Percentiles rank a stretch among this genome's conserved stretches.
Evolutionary conservation across 768 basidiomycete species (phyloP).

Genomic region (Phlegmacium glaucopus): DNA sequence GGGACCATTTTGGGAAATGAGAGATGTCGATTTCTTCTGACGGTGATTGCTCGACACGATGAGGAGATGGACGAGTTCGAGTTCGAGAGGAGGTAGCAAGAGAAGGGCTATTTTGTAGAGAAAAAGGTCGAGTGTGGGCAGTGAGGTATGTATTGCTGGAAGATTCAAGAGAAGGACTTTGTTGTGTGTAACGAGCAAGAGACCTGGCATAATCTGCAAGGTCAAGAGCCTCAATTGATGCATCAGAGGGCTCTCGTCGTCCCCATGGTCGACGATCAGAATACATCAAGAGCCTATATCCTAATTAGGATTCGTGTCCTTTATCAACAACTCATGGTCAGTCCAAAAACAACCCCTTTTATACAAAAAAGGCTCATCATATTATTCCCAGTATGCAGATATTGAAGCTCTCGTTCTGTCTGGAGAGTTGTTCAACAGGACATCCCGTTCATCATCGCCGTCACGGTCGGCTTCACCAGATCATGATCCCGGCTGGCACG

Average conservation of each 20-base stretch:
- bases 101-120: conserved; percentile 40
- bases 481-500: conserved; percentile 46
- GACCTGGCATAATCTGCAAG: conserved; percentile 66
- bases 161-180: conserved; percentile 14
- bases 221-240: conserved; percentile 68
- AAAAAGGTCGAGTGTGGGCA: conserved; percentile 38
- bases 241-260: conserved; percentile 54
- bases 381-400: conserved; percentile 32
- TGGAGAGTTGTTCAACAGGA: conserved; percentile 65
- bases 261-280: conserved; percentile 58
- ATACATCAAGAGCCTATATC: conserved; percentile 34
- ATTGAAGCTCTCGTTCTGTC: conserved; percentile 76
- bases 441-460: conserved; percentile 58
- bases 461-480: conserved; percentile 60
- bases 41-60: conserved; percentile 16
- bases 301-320: conserved; percentile 6
- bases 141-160: conserved; percentile 14
- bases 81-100: conserved; percentile 19
- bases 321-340: not conserved
- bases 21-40: conserved; percentile 51
- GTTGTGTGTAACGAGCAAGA: conserved; percentile 35
- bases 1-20: conserved; percentile 63
- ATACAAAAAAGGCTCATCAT: not conserved
- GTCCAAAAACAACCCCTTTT: not conserved
- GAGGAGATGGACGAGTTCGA: conserved; percentile 7